Evolutionary conservation across 2,329 filamentous ascomycete species (phyloP).

Genomic region (Aureobasidium sp.): DNA sequence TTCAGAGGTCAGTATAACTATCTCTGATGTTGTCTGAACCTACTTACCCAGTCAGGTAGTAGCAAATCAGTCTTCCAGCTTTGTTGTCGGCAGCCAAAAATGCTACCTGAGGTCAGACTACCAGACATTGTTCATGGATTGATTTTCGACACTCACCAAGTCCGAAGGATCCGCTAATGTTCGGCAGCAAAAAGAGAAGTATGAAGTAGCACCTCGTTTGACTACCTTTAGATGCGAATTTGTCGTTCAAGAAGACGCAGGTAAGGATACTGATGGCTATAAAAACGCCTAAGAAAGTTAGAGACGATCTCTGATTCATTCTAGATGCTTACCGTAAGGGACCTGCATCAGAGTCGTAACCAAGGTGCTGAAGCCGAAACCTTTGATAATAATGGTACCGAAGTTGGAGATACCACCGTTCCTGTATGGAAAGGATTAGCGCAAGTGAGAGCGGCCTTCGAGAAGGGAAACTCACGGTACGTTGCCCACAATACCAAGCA

Average conservation of each 20-base stretch:
- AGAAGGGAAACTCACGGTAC: slow-evolving; percentile 23
- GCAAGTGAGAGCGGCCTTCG: background rate
- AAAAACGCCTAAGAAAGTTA: slow-evolving; percentile 29
- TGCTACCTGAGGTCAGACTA: slow-evolving; percentile 22
- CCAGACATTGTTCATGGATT: too few relatives aligned
- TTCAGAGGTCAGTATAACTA: slow-evolving; percentile 24
- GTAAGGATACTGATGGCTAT: slow-evolving; percentile 43
- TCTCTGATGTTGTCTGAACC: background rate
- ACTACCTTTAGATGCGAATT: slow-evolving; percentile 20
- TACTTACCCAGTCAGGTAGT: slow-evolving; percentile 43
- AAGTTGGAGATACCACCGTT: slow-evolving; percentile 48
- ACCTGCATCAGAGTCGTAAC: slow-evolving; percentile 48
- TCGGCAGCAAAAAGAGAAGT: slow-evolving; percentile 45
- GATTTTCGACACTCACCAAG: slow-evolving; percentile 27
- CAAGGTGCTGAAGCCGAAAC: slow-evolving; percentile 47
- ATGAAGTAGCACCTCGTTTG: slow-evolving; percentile 19
- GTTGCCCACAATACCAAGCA: slow-evolving; percentile 43
- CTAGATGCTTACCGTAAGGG: slow-evolving; percentile 29
- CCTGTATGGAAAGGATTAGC: background rate
- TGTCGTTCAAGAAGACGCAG: slow-evolving; percentile 42
- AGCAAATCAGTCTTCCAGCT: slow-evolving; percentile 52
- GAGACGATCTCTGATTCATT: too few relatives aligned
- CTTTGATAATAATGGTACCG: slow-evolving; percentile 44
- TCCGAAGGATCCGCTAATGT: slow-evolving; percentile 52
- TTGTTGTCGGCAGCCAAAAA: slow-evolving; percentile 46